Evolutionary conservation across 2,329 filamentous ascomycete species (phyloP).

Genomic region (Neonectria magnoliae): DNA sequence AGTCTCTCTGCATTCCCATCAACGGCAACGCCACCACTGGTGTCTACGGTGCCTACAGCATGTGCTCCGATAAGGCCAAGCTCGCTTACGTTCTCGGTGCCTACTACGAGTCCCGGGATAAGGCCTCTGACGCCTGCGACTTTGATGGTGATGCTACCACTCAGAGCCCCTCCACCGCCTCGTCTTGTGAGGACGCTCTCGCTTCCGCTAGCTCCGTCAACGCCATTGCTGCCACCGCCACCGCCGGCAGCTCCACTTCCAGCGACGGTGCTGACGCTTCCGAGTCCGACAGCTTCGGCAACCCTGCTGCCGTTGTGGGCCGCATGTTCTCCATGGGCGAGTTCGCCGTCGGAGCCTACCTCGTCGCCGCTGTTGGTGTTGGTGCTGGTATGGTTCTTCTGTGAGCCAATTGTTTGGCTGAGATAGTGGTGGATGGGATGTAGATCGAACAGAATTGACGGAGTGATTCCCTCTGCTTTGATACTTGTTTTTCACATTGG

Average conservation of each 20-base stretch:
- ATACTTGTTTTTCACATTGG: slow-evolving; percentile 27
- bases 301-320: slow-evolving; percentile 49
- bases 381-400: slow-evolving; percentile 65
- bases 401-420: slow-evolving; percentile 49
- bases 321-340: slow-evolving; percentile 58
- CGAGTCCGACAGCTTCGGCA: slow-evolving; percentile 49
- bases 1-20: slow-evolving; percentile 73
- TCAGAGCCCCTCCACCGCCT: slow-evolving; percentile 58
- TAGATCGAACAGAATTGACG: slow-evolving; percentile 25
- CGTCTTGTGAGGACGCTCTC: slow-evolving; percentile 68
- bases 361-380: slow-evolving; percentile 60
- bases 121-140: slow-evolving; percentile 69
- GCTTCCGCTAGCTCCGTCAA: slow-evolving; percentile 69
- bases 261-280: slow-evolving; percentile 35
- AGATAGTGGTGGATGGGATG: slow-evolving; percentile 12
- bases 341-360: slow-evolving; percentile 60
- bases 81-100: slow-evolving; percentile 78
- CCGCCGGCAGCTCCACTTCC: slow-evolving; percentile 45
- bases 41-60: slow-evolving; percentile 79
- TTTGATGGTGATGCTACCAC: slow-evolving; percentile 74
- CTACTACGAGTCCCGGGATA: slow-evolving; percentile 72
- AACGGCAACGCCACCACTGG: slow-evolving; percentile 72
- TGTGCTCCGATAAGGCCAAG: slow-evolving; percentile 77
- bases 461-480: slow-evolving; percentile 33
- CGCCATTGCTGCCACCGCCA: slow-evolving; percentile 58